A percentile compares a stretch with the other conserved stretches of the same genome.
Conservation (phyloP, 2,329 filamentous ascomycete species). For the Talaromyces sp. region DNA sequence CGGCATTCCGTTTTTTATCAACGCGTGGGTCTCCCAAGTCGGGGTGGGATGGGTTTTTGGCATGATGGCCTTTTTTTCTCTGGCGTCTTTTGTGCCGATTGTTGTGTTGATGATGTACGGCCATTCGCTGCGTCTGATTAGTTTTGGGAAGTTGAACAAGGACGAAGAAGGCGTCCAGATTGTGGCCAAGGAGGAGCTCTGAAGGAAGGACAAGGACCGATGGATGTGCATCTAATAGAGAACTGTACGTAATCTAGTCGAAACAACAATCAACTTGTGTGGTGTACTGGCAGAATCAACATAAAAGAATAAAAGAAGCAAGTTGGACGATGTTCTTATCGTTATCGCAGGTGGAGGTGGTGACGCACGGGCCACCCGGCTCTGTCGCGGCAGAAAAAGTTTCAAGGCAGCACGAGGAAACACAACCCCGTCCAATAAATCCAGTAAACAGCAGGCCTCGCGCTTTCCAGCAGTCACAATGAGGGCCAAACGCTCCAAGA, state of each 20-base stretch:
- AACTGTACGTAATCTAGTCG: background rate
- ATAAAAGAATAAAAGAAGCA: too few relatives aligned
- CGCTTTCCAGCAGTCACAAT: constrained; percentile 39
- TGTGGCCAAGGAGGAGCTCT: background rate
- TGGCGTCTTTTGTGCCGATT: constrained; percentile 6
- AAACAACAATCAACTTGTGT: background rate
- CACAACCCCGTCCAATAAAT: background rate
- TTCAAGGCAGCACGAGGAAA: constrained; percentile 4
- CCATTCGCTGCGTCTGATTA: constrained; percentile 2
- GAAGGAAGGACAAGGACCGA: background rate
- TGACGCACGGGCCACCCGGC: constrained; percentile 23
- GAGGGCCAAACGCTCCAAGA: constrained; percentile 66
- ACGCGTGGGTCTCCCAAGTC: constrained; percentile 4
- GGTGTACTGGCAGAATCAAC: background rate
- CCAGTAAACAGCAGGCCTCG: constrained; percentile 13
- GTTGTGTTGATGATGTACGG: constrained; percentile 7
- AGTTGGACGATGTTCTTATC: background rate
- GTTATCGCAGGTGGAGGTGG: constrained; percentile 3
- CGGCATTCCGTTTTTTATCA: constrained; percentile 9
- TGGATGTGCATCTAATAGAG: background rate
- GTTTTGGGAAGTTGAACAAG: constrained; percentile 5
- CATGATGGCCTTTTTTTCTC: constrained; percentile 7
- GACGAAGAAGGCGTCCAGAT: constrained; percentile 11
- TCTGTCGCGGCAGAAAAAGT: constrained; percentile 26
- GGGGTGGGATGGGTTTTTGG: constrained; percentile 11